A percentile compares a stretch with the other conserved stretches of the same genome.
Conservation (phyloP, 306 rosid species). For the Vigna angularis region DNA sequence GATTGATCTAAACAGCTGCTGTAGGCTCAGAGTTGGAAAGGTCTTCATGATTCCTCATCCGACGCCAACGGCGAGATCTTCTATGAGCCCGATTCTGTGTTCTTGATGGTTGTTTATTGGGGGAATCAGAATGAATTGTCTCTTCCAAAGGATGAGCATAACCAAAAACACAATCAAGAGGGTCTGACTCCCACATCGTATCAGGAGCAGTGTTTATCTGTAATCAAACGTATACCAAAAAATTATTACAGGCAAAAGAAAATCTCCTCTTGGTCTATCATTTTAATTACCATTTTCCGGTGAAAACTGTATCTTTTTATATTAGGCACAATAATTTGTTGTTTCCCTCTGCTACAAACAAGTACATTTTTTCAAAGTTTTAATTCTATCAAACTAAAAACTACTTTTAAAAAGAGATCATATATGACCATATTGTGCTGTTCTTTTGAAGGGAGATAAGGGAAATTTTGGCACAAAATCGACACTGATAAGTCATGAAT, state of each 20-base stretch:
- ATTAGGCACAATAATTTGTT: background rate
- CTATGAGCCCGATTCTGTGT: slow-evolving; percentile 51
- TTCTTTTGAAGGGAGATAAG: no score
- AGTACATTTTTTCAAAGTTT: no score
- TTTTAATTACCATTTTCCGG: background rate
- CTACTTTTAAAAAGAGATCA: no score
- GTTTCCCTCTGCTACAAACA: no score
- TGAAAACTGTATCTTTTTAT: background rate
- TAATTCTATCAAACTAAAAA: no score
- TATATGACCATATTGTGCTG: no score
- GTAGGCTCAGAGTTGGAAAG: slow-evolving; percentile 38
- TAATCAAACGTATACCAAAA: slow-evolving; percentile 16
- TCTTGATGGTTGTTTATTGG: slow-evolving; percentile 53
- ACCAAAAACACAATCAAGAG: slow-evolving; percentile 76
- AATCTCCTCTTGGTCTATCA: background rate
- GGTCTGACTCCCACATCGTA: slow-evolving; percentile 58
- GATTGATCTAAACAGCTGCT: slow-evolving; percentile 2
- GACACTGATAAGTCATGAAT: no score
- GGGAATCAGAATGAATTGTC: slow-evolving; percentile 43
- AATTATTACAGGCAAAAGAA: background rate
- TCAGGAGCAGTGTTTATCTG: slow-evolving; percentile 57
- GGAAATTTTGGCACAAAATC: no score
- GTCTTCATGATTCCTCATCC: slow-evolving; percentile 56
- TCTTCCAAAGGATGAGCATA: slow-evolving; percentile 59
- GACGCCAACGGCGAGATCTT: slow-evolving; percentile 74